Percentiles rank a stretch among this genome's conserved stretches.
phyloP scores from a whole-genome alignment of 768 basidiomycete genomes.

The Termitomyces bulborhizus region DNA sequence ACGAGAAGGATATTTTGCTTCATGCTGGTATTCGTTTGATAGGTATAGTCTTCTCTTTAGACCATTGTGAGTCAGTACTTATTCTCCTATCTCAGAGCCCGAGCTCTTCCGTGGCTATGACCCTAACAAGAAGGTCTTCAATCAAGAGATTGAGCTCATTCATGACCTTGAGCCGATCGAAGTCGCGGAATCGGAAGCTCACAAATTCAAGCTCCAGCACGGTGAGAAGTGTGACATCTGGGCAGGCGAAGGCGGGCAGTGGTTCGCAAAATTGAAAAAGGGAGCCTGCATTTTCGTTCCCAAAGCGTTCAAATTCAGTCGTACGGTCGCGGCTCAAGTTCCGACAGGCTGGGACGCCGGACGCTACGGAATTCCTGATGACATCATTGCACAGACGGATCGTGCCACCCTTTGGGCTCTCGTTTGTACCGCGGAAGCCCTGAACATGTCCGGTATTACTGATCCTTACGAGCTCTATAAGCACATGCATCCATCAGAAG shows the following conservation, averaged over 20 bases:
- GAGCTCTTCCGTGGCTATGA: conserved; percentile 98
- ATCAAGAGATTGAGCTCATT: conserved; percentile 93
- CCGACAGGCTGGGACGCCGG: conserved; percentile 97
- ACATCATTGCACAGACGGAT: conserved; percentile 93
- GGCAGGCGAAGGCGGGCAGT: conserved; percentile 88
- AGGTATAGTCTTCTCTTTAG: conserved; percentile 44
- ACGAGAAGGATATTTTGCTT: conserved; percentile 88
- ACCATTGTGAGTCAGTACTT: neutral
- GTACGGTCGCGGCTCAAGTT: conserved; percentile 91
- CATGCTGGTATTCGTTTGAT: conserved; percentile 94
- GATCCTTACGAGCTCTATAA: conserved; percentile 98
- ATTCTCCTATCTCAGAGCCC: conserved; percentile 58
- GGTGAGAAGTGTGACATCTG: conserved; percentile 96
- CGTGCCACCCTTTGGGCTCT: conserved; percentile 93
- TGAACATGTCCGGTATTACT: conserved; percentile 94
- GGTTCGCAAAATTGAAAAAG: conserved; percentile 98
- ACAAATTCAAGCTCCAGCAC: conserved; percentile 95
- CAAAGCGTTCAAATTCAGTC: conserved; percentile 92
- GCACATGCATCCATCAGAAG: conserved; percentile 93
- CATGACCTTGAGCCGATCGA: conserved; percentile 97
- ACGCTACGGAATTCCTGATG: conserved; percentile 94
- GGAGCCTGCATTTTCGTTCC: conserved; percentile 90
- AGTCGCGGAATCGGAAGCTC: conserved; percentile 83
- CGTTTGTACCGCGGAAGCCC: conserved; percentile 89
- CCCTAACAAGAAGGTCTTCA: conserved; percentile 95